Base-by-base conservation (phyloP, 768 basidiomycete species). In the Mycena indigotica region DNA sequence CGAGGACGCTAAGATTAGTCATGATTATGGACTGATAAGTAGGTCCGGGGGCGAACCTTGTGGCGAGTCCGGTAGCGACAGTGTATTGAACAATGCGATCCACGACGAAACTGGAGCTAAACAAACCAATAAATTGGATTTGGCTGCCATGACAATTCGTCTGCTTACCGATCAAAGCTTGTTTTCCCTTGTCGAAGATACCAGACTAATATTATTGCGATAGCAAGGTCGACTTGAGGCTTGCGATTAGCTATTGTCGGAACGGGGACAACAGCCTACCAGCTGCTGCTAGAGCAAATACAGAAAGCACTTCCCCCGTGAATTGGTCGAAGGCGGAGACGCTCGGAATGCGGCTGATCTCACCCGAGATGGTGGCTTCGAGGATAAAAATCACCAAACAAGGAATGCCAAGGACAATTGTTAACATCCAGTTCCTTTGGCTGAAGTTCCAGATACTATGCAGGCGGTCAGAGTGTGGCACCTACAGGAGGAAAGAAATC, bases 371-470 rank as follows among this genome's bases (percentile, higher is more conserved):
- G 19, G 29, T 1, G 1, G 55, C 46, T 8, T 58, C 53, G n/a
- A 58, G 5, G 21, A 19, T 41, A 24, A 58, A 52, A 6, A 32
- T 23, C 10, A 32, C 41, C 5, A 58, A 3, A 29, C 56, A 58
- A 23, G 41, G 52, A 13, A 52, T 28, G 35, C n/a, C 45, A 19
- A 57, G 28, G 3, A 52, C 21, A 1, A 35, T 25, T 8, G 56
- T 52, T 17, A 62, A 40, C 23, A 50, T 32, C 53, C 45, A 55
- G 28, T 55, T 58, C 3, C 28, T 15, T 15, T 50, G 54, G 49
- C 57, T 62, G 54, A 58, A 58, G 5, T 6, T 21, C 61, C 61
- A 62, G 2, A 62, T 55, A 4, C 61, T 58, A 38, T 23, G 28
- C 24, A 48, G 32, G 32, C 32, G 32, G 32, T 35, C 8, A 35